Percentiles rank a stretch among this genome's conserved stretches.
Conservation (phyloP, 2,329 filamentous ascomycete species). For the Talaromyces albobiverticillius region DNA sequence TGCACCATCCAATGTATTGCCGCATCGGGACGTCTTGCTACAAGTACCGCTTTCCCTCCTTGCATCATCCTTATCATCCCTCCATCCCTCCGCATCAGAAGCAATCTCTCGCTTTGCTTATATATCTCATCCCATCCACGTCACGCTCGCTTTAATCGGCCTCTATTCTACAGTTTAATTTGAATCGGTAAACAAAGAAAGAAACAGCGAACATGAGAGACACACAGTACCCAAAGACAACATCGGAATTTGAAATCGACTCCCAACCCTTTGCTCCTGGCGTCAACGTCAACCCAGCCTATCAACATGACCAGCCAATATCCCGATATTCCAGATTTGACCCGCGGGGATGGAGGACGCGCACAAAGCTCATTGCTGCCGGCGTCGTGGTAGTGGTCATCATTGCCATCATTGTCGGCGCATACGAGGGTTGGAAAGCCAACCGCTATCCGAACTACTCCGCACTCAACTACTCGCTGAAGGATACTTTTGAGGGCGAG, state of each 20-base stretch:
- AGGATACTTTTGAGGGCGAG: constrained; percentile 41
- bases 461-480: constrained; percentile 37
- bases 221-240: neutral
- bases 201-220: too few relatives aligned
- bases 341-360: constrained; percentile 53
- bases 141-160: too few relatives aligned
- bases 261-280: neutral
- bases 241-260: neutral
- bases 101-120: too few relatives aligned
- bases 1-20: too few relatives aligned
- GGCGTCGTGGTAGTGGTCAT: constrained; percentile 36
- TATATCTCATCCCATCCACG: too few relatives aligned
- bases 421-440: constrained; percentile 33
- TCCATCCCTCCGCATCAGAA: too few relatives aligned
- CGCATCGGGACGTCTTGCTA: too few relatives aligned
- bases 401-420: constrained; percentile 47
- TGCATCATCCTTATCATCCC: too few relatives aligned
- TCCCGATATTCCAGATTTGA: constrained; percentile 41
- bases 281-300: neutral
- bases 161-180: too few relatives aligned
- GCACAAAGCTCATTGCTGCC: constrained; percentile 47
- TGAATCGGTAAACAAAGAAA: too few relatives aligned
- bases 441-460: constrained; percentile 46
- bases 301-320: neutral
- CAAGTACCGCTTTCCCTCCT: too few relatives aligned